Conservation (phyloP, 2,329 filamentous ascomycete genomes). For the Zymoseptoria brevis region DNA sequence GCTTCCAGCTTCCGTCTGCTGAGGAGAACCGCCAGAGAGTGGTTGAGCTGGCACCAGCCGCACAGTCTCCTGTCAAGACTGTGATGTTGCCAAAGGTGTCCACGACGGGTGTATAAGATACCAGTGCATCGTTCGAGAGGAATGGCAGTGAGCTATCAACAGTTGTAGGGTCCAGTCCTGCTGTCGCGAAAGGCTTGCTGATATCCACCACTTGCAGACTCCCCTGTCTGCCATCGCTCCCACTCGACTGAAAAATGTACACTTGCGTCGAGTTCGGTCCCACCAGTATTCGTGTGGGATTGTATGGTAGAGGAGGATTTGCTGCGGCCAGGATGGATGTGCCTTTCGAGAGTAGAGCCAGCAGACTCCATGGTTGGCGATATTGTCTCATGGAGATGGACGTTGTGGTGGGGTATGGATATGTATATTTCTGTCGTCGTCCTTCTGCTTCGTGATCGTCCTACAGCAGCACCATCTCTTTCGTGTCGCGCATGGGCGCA, state of each 20-base stretch:
- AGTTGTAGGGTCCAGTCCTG: constrained; percentile 36
- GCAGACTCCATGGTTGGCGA: constrained; percentile 16
- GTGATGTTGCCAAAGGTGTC: constrained; percentile 59
- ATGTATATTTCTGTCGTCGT: background rate
- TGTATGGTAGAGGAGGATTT: constrained; percentile 56
- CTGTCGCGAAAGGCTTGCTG: constrained; percentile 48
- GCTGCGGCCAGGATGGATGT: constrained; percentile 3
- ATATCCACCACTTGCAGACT: constrained; percentile 60
- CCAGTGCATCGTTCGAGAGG: constrained; percentile 41
- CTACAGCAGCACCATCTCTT: background rate
- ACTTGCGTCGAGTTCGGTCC: constrained; percentile 46
- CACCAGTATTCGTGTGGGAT: constrained; percentile 64
- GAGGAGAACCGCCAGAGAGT: constrained; percentile 62
- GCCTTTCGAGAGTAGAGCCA: constrained; percentile 19
- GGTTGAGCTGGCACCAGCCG: constrained; percentile 41
- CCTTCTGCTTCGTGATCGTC: background rate
- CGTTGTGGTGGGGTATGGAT: background rate
- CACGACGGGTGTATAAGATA: constrained; percentile 60
- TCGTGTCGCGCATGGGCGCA: background rate
- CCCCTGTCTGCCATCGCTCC: constrained; percentile 37
- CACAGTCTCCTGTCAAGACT: constrained; percentile 68
- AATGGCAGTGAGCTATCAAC: constrained; percentile 58
- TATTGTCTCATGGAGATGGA: constrained; percentile 13
- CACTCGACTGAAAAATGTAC: constrained; percentile 61
- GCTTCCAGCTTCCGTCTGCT: constrained; percentile 48